Evolutionary conservation across 352 stramenopile genomes (phyloP).

Genomic region (Phytophthora melonis): DNA sequence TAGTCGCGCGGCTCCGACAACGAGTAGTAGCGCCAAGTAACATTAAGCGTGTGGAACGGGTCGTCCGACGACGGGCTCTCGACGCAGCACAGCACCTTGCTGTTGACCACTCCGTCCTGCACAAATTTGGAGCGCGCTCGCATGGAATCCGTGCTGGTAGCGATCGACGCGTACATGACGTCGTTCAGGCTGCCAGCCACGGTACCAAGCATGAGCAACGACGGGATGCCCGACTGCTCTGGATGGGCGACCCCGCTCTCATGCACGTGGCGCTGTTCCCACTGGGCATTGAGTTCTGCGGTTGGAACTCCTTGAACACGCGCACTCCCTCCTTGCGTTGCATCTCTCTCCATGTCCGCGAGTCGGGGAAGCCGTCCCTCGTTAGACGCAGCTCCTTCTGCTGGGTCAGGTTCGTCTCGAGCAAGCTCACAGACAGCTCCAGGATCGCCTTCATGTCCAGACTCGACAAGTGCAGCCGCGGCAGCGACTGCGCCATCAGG

Average conservation of each 20-base stretch:
- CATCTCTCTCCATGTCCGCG: constrained; percentile 54
- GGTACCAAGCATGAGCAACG: constrained; percentile 43
- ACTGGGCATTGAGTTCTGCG: constrained; percentile 31
- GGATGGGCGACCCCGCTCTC: constrained; percentile 19
- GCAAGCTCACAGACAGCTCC: constrained; percentile 43
- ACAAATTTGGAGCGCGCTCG: constrained; percentile 54
- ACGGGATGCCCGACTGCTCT: constrained; percentile 34
- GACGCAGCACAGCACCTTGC: constrained; percentile 42
- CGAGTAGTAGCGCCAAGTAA: constrained; percentile 61
- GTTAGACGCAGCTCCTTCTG: constrained; percentile 51
- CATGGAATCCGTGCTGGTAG: constrained; percentile 48
- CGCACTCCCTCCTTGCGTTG: constrained; percentile 49
- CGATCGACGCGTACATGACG: constrained; percentile 61
- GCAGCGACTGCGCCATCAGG: constrained; percentile 44
- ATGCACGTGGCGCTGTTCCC: constrained; percentile 39
- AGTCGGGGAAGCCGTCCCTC: constrained; percentile 50
- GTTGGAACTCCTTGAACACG: constrained; percentile 50
- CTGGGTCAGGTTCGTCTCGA: constrained; percentile 59
- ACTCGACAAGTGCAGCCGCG: constrained; percentile 45
- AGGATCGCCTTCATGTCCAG: constrained; percentile 45
- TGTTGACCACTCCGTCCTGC: constrained; percentile 53
- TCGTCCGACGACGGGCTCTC: constrained; percentile 47
- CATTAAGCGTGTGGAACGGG: constrained; percentile 57
- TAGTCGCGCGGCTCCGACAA: constrained; percentile 59
- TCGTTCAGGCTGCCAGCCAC: constrained; percentile 57